phyloP scores from a whole-genome alignment of 2,329 filamentous ascomycete genomes.

The Chaetomium globosum region DNA sequence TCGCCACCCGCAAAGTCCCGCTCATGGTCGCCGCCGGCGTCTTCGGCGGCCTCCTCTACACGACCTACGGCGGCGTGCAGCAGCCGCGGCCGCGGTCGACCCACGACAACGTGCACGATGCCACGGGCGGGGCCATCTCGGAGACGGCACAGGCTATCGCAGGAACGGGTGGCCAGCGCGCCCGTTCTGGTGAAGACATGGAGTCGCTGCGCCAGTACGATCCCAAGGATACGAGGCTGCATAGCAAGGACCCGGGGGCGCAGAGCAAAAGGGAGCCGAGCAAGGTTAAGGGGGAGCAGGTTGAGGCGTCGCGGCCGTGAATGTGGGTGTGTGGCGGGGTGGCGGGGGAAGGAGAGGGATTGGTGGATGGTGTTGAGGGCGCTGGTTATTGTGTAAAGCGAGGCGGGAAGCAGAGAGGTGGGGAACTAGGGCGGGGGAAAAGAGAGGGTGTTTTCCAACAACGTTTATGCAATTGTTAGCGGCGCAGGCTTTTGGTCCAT shows the following conservation, averaged over 20 bases:
- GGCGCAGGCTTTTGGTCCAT: neutral
- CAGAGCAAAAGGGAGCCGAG: slow-evolving; percentile 28
- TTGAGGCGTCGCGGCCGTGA: neutral
- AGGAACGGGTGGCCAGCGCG: slow-evolving; percentile 27
- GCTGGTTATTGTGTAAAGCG: neutral
- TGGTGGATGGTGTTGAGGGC: neutral
- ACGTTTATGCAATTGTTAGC: neutral
- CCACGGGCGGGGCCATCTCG: slow-evolving; percentile 16
- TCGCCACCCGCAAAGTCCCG: slow-evolving; percentile 28
- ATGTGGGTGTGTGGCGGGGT: slow-evolving; percentile 6
- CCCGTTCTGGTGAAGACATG: slow-evolving; percentile 15
- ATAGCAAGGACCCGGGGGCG: slow-evolving; percentile 17
- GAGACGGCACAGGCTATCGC: slow-evolving; percentile 29
- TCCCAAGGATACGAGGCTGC: slow-evolving; percentile 27
- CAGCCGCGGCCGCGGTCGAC: slow-evolving; percentile 30
- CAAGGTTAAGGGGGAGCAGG: slow-evolving; percentile 38
- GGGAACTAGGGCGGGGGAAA: too few species aligned
- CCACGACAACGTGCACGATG: neutral
- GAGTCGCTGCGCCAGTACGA: slow-evolving; percentile 17
- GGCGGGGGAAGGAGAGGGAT: slow-evolving; percentile 1
- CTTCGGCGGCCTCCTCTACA: slow-evolving; percentile 28
- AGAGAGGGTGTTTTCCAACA: neutral
- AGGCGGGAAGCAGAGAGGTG: too few species aligned
- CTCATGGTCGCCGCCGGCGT: slow-evolving; percentile 24
- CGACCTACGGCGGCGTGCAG: slow-evolving; percentile 30